phyloP scores from a whole-genome alignment of 306 rosid species.

The Medicago lupulina region DNA sequence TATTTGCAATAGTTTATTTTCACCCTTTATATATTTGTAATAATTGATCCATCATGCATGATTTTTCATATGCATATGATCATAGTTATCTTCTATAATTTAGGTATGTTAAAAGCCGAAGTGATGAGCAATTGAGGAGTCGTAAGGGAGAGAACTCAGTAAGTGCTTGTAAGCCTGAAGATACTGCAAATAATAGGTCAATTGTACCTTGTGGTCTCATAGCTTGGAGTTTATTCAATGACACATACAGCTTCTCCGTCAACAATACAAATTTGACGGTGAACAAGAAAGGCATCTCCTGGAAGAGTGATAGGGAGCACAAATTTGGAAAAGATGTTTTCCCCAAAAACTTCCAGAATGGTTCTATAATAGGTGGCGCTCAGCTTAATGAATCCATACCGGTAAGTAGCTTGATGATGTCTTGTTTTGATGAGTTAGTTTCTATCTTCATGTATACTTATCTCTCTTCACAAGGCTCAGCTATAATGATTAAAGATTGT shows the following conservation, averaged over 20 bases:
- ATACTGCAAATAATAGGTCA: conserved; percentile 32
- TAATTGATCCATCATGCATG: conserved; percentile 3
- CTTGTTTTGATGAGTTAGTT: conserved; percentile 28
- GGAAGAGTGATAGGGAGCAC: conserved; percentile 94
- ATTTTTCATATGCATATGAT: conserved; percentile 15
- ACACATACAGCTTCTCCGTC: conserved; percentile 73
- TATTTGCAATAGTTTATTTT: neutral
- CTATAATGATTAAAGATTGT: conserved; percentile 10
- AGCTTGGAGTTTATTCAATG: conserved; percentile 98
- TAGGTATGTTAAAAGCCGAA: conserved; percentile 96
- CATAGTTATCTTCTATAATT: conserved; percentile 16
- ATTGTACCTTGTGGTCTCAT: conserved; percentile 94
- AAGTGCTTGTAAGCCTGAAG: conserved; percentile 76
- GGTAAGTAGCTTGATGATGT: conserved; percentile 52
- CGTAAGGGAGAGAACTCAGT: conserved; percentile 4
- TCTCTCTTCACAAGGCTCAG: conserved; percentile 2
- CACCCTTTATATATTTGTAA: conserved; percentile 3
- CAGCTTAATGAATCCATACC: conserved; percentile 41
- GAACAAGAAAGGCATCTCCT: conserved; percentile 79
- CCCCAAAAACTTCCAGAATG: conserved; percentile 82
- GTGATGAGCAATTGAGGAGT: conserved; percentile 75
- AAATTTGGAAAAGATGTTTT: conserved; percentile 84
- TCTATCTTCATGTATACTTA: neutral
- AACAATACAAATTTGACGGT: conserved; percentile 42
- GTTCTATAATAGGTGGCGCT: conserved; percentile 69